These are phyloP conservation scores for Wickerhamomyces sp. DNA, from an alignment of 1,139 yeast species.

Conservation along the genomic window DNA sequence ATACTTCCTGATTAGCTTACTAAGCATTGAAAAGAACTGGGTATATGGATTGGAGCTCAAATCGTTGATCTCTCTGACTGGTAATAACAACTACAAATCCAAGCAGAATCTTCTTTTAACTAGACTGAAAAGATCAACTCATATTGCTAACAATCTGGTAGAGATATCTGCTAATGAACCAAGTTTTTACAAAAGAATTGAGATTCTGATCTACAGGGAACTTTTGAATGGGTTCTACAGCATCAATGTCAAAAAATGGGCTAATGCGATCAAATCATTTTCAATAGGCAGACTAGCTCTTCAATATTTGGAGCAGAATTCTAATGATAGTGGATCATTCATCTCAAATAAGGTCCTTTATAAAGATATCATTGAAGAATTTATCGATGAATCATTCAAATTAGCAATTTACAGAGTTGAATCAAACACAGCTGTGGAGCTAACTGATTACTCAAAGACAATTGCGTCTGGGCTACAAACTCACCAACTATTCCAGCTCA, in stretches of 20 bases:
- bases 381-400: constrained; percentile 67
- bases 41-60: constrained; percentile 65
- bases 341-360: constrained; percentile 40
- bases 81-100: constrained; percentile 28
- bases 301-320: constrained; percentile 37
- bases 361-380: constrained; percentile 51
- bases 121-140: constrained; percentile 62
- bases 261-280: constrained; percentile 44
- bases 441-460: constrained; percentile 44
- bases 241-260: constrained; percentile 58
- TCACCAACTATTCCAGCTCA: constrained; percentile 29
- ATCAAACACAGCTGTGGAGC: constrained; percentile 33
- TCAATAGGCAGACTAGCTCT: constrained; percentile 61
- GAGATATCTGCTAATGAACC: constrained; percentile 35
- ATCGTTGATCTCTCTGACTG: constrained; percentile 50
- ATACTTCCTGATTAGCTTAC: constrained; percentile 46
- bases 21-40: constrained; percentile 64
- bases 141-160: constrained; percentile 41
- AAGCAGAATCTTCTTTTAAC: constrained; percentile 54
- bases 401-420: constrained; percentile 48
- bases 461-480: constrained; percentile 27
- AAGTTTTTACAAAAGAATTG: constrained; percentile 39
- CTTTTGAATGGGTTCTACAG: constrained; percentile 57
- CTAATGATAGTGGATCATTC: constrained; percentile 15
- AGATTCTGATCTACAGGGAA: constrained; percentile 55